A percentile compares a stretch with the other conserved stretches of the same genome.
Conservation (phyloP, 176 grass and related monocot genomes). For the Chrysopogon serrulatus region DNA sequence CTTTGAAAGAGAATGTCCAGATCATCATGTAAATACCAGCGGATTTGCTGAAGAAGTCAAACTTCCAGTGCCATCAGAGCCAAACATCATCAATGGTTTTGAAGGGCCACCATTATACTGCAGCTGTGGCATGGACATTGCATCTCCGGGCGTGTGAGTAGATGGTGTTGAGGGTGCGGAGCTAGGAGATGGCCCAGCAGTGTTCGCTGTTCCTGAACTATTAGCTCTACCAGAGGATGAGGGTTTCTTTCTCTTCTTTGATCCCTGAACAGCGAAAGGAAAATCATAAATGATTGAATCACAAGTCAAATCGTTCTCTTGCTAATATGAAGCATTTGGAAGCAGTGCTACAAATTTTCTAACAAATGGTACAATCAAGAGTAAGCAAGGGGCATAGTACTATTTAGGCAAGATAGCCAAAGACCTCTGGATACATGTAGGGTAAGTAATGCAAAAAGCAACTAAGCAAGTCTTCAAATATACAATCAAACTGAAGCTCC, state of each 20-base stretch:
- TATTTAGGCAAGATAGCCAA: background rate
- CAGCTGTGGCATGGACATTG: slow-evolving; percentile 73
- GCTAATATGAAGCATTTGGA: slow-evolving; percentile 5
- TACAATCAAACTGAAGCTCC: background rate
- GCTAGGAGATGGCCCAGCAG: slow-evolving; percentile 91
- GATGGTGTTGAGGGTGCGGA: slow-evolving; percentile 96
- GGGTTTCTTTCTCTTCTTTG: slow-evolving; percentile 75
- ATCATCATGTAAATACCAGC: slow-evolving; percentile 44
- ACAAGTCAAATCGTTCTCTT: background rate
- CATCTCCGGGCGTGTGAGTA: slow-evolving; percentile 95
- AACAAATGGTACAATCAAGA: background rate
- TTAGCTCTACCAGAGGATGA: slow-evolving; percentile 84
- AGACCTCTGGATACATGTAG: background rate
- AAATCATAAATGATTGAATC: slow-evolving; percentile 3
- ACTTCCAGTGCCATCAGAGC: slow-evolving; percentile 71
- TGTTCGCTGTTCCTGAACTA: slow-evolving; percentile 93
- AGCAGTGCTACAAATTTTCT: background rate
- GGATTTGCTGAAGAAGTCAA: slow-evolving; percentile 81
- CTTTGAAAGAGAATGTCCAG: background rate
- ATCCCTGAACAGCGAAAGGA: slow-evolving; percentile 29
- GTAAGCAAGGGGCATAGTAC: background rate
- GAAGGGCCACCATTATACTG: slow-evolving; percentile 72
- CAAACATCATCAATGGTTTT: slow-evolving; percentile 79
- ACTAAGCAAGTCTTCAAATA: background rate
- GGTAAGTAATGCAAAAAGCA: slow-evolving; percentile 1